Conservation (phyloP, 306 rosid species). For the Ammopiptanthus mongolicus region DNA sequence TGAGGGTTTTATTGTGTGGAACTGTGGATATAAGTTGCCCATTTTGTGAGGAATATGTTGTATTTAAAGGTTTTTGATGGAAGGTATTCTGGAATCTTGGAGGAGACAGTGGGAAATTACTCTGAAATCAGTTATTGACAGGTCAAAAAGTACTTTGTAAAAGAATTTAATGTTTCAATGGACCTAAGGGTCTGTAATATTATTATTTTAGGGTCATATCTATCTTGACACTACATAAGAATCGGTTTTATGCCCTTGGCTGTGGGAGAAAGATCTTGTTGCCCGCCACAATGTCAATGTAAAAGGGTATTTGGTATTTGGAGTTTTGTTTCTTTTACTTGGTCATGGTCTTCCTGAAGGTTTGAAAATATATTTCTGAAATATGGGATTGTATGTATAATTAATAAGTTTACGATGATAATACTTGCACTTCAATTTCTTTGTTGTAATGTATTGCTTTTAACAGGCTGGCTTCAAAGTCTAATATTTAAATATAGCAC, state of each 20-base stretch:
- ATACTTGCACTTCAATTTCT: background rate
- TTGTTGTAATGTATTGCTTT: background rate
- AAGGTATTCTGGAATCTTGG: slow-evolving; percentile 12
- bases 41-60: background rate
- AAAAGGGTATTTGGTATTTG: background rate
- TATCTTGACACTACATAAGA: slow-evolving; percentile 5
- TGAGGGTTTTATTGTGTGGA: background rate
- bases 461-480: slow-evolving; percentile 21
- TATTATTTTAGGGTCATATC: slow-evolving; percentile 1
- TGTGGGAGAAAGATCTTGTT: slow-evolving; percentile 5
- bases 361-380: background rate
- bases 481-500: background rate
- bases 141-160: background rate
- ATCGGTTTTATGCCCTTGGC: background rate
- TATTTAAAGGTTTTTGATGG: background rate
- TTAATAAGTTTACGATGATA: background rate
- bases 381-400: background rate
- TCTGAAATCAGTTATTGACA: slow-evolving; percentile 3
- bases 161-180: slow-evolving; percentile 17
- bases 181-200: background rate
- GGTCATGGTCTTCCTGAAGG: background rate
- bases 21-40: background rate
- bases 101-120: background rate
- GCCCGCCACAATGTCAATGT: background rate
- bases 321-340: slow-evolving; percentile 5